These are phyloP conservation scores for Hirschfeldia incana DNA, from an alignment of 345 rosid genomes.

Conservation along the genomic window DNA sequence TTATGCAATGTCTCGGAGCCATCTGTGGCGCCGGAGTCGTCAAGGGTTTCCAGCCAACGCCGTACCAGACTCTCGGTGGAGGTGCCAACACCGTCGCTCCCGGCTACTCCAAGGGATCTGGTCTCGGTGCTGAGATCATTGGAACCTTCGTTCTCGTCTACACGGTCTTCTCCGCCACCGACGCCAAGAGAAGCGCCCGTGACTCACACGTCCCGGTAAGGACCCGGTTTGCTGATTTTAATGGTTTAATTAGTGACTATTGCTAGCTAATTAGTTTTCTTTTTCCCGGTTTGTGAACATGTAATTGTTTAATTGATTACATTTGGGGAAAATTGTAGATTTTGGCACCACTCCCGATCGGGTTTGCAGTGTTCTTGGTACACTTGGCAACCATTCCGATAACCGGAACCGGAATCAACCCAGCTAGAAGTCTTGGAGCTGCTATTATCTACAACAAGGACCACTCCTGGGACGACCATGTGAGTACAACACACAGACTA, in stretches of 20 bases:
- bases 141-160: not conserved
- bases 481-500: conserved; percentile 29
- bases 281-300: too few species aligned
- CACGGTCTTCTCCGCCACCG: conserved; percentile 36
- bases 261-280: too few species aligned
- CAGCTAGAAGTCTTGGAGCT: not conserved
- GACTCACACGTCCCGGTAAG: conserved; percentile 53
- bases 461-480: conserved; percentile 54
- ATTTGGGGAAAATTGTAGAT: conserved; percentile 36
- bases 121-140: not conserved
- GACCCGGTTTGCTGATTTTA: too few species aligned
- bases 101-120: not conserved
- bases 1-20: not conserved
- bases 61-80: not conserved
- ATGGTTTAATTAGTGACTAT: too few species aligned
- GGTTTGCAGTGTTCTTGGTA: conserved; percentile 54
- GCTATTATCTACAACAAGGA: conserved; percentile 43
- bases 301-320: not conserved
- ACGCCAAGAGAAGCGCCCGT: conserved; percentile 54
- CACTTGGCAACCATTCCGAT: conserved; percentile 51
- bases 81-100: not conserved
- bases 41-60: not conserved
- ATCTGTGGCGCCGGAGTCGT: not conserved
- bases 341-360: conserved; percentile 53
- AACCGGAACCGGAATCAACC: conserved; percentile 22